Evolutionary conservation across 768 basidiomycete genomes (phyloP).

Genomic region (Hygrophoropsis aurantiaca): DNA sequence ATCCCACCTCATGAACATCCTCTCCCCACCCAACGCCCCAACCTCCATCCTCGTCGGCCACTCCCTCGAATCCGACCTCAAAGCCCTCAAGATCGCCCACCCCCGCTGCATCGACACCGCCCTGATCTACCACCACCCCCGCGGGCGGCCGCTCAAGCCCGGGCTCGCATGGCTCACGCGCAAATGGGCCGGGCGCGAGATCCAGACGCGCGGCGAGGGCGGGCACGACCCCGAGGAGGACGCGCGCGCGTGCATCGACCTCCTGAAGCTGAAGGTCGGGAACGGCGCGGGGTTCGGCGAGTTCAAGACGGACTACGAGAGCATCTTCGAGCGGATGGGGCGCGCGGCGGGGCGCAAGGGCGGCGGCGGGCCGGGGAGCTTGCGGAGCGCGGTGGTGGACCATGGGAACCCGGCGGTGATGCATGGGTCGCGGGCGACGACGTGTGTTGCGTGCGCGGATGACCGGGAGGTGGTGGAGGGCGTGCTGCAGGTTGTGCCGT

Average conservation of each 20-base stretch:
- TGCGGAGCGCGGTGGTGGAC: slow-evolving; percentile 74
- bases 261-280: slow-evolving; percentile 79
- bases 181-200: slow-evolving; percentile 89
- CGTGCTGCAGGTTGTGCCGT: slow-evolving; percentile 53
- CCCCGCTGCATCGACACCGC: slow-evolving; percentile 91
- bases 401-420: slow-evolving; percentile 80
- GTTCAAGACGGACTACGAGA: slow-evolving; percentile 81
- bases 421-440: slow-evolving; percentile 84
- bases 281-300: slow-evolving; percentile 82
- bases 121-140: slow-evolving; percentile 86
- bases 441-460: slow-evolving; percentile 66
- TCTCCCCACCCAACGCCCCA: slow-evolving; percentile 49
- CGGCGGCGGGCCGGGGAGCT: slow-evolving; percentile 39
- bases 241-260: slow-evolving; percentile 82
- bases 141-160: slow-evolving; percentile 91
- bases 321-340: slow-evolving; percentile 83
- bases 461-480: slow-evolving; percentile 83
- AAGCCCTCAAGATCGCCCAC: slow-evolving; percentile 84
- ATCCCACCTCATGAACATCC: slow-evolving; percentile 58
- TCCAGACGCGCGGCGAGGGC: slow-evolving; percentile 80
- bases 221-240: slow-evolving; percentile 97
- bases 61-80: slow-evolving; percentile 92
- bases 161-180: slow-evolving; percentile 96
- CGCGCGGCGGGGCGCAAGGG: slow-evolving; percentile 47
- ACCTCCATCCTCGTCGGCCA: slow-evolving; percentile 89